Percentiles rank a stretch among this genome's conserved stretches.
Evolutionary conservation across 1,284 basidiomycete species (phyloP).

Genomic region (Peniophora sp.): DNA sequence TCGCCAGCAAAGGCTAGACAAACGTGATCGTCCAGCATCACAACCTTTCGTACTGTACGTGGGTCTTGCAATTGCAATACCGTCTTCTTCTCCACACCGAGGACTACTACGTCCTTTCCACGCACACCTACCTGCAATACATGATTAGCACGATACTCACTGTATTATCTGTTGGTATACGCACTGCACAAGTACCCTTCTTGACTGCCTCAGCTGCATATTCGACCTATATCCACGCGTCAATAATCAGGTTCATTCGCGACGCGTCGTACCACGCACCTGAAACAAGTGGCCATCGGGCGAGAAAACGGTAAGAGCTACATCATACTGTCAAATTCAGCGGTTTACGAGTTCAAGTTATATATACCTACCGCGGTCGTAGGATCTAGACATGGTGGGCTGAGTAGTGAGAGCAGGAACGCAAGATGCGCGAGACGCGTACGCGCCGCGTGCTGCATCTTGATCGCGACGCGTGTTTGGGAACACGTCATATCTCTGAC

Average conservation of each 20-base stretch:
- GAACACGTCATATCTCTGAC: not conserved
- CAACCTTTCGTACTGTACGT: constrained; percentile 94
- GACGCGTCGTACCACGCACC: constrained; percentile 34
- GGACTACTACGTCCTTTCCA: constrained; percentile 90
- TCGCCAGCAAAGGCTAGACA: constrained; percentile 94
- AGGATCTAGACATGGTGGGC: constrained; percentile 60
- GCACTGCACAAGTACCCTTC: constrained; percentile 94
- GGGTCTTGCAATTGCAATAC: constrained; percentile 97
- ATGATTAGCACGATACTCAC: not conserved
- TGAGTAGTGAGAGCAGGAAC: constrained; percentile 6
- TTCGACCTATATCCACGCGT: constrained; percentile 65
- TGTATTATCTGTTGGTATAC: constrained; percentile 16
- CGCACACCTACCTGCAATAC: constrained; percentile 81
- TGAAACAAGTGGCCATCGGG: constrained; percentile 94
- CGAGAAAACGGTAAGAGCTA: constrained; percentile 90
- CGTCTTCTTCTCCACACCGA: constrained; percentile 99
- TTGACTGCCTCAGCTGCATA: constrained; percentile 96
- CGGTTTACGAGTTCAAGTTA: not conserved
- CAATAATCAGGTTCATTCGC: not conserved
- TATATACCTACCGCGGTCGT: constrained; percentile 59
- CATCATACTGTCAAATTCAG: not conserved
- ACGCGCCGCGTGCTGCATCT: not conserved
- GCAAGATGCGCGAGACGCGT: not conserved
- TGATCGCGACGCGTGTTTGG: not conserved
- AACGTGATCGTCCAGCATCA: constrained; percentile 97